A percentile compares a stretch with the other conserved stretches of the same genome.
Evolutionary conservation across 805 yeast genomes (phyloP).

Genomic region (Ogataea methylovora): DNA sequence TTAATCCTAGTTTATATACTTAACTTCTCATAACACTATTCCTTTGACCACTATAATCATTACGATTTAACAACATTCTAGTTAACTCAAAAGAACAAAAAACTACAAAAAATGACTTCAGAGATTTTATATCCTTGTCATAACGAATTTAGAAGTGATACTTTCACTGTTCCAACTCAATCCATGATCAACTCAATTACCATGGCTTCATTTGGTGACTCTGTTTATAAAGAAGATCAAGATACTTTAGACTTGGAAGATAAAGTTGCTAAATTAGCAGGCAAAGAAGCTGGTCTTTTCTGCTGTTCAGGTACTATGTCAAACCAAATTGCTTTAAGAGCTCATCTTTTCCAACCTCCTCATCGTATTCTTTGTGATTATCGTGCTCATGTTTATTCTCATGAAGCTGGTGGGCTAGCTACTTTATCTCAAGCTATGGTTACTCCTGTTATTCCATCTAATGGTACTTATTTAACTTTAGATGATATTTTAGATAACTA

Average conservation of each 20-base stretch:
- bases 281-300: constrained; percentile 71
- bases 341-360: constrained; percentile 72
- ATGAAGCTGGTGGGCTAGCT: constrained; percentile 88
- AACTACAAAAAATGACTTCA: too few relatives aligned
- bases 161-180: constrained; percentile 80
- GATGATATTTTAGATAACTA: constrained; percentile 61
- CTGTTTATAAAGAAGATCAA: constrained; percentile 75
- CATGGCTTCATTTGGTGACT: constrained; percentile 64
- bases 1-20: too few relatives aligned
- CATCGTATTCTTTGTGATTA: constrained; percentile 73
- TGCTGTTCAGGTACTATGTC: constrained; percentile 85
- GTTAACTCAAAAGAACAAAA: too few relatives aligned
- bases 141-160: constrained; percentile 63
- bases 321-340: constrained; percentile 75
- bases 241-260: constrained; percentile 58
- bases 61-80: too few relatives aligned
- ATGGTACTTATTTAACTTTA: constrained; percentile 66
- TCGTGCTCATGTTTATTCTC: constrained; percentile 72
- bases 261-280: constrained; percentile 60
- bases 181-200: constrained; percentile 58
- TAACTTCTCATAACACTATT: too few relatives aligned
- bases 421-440: constrained; percentile 86
- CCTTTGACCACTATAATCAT: too few relatives aligned
- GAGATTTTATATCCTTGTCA: constrained; percentile 13
- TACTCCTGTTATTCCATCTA: constrained; percentile 66